A percentile compares a stretch with the other conserved stretches of the same genome.
phyloP scores from a whole-genome alignment of 805 yeast genomes.

The Yamadazyma akitaensis region DNA sequence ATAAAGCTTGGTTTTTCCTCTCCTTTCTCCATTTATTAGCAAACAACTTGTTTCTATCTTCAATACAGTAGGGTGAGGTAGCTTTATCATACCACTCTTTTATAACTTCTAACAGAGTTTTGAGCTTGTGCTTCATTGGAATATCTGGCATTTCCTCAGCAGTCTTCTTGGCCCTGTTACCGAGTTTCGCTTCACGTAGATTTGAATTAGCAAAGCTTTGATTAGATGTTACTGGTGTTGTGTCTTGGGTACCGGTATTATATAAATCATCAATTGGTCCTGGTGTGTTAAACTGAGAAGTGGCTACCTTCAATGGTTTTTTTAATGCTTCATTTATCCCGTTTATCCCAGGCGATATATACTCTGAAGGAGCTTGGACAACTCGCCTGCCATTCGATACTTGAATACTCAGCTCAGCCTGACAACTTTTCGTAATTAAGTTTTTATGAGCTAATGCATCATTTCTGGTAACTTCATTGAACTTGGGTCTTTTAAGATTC shows the following conservation, averaged over 20 bases:
- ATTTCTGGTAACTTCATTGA: not conserved
- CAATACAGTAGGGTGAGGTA: not conserved
- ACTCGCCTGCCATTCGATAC: not conserved
- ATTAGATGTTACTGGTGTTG: not conserved
- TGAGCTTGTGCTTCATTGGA: not conserved
- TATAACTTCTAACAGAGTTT: not conserved
- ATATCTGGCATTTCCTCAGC: not conserved
- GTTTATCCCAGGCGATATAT: not conserved
- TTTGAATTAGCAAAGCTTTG: not conserved
- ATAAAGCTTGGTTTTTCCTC: not conserved
- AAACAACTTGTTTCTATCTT: not conserved
- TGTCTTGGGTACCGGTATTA: not conserved
- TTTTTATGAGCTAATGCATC: not conserved
- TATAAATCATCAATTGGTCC: not conserved
- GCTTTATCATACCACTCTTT: not conserved
- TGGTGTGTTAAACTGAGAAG: not conserved
- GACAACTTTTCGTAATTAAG: not conserved
- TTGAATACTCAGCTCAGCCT: not conserved
- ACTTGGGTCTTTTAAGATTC: not conserved
- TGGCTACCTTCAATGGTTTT: not conserved
- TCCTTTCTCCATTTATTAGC: not conserved
- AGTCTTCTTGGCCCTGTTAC: no score
- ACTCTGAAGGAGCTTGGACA: not conserved
- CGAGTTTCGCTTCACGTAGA: not conserved
- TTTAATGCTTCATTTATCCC: no score